Base-by-base conservation (phyloP, 495 filamentous ascomycete genomes). In the Oidiodendron maius region DNA sequence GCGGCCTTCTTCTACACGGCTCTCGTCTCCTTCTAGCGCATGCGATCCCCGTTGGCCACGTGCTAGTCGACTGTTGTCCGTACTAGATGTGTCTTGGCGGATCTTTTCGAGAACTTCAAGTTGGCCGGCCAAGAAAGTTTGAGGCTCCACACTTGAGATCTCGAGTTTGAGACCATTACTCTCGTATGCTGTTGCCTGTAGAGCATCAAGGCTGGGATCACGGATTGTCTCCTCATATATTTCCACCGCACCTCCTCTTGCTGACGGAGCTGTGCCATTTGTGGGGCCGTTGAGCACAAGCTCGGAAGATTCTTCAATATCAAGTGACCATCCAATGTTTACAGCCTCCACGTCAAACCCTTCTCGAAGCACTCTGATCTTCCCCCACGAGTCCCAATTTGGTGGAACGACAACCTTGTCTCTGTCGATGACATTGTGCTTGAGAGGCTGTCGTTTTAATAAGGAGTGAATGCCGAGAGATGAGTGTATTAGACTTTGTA, bases 351-450 rank as follows among this genome's bases (percentile, higher is more conserved):
- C 86, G 52, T 96, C 89, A 60, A 96, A 97, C 12, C 85, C 87
- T 69, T 96, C 94, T n/a, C 87, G 75, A 15, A 97, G 71, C 34
- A 96, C 87, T 17, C 91, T 78, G 50, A 99, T 96, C 66, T 97
- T 99, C 22, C 88, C 91, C 89, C 91, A 96, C 0, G 90, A 95
- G 64, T 99, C 93, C 94, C 94, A 97, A 62, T 95, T 95, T 10
- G 89, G 84, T 3, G 93, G 94, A 1, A 99, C 82, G 0, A 96
- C 72, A 25, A 97, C 85, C 71, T 91, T 95, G 63, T 97, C 94
- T 24, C 94, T 75, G 63, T 97, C 94, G 52, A 96, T 94, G 44
- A 96, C 86, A 59, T 97, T 96, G 65, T 93, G 87, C 67, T 91
- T 96, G 21, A 96, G 70, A 34, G 83, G 79, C 52, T 89, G 82